Evolutionary conservation across 208 protist species (phyloP).

Genomic region (Leishmania martiniquensis): DNA sequence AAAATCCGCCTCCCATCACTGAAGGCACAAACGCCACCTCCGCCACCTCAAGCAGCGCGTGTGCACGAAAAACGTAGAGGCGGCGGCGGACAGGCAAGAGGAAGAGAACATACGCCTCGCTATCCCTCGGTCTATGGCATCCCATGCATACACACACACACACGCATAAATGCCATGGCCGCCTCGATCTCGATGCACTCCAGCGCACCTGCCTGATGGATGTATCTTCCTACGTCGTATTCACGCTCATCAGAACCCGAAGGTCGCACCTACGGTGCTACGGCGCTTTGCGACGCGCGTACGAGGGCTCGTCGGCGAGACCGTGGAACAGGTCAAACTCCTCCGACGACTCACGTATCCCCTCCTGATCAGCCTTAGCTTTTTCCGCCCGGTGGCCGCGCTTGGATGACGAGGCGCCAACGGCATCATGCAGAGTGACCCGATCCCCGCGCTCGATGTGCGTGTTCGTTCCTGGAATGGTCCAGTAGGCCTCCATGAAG

Average conservation of each 20-base stretch:
- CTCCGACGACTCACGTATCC: slow-evolving; percentile 69
- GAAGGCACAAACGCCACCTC: background rate
- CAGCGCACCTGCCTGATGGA: slow-evolving; percentile 2
- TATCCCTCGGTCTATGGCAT: background rate
- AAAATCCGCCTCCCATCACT: background rate
- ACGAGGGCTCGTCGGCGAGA: slow-evolving; percentile 75
- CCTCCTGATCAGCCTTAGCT: slow-evolving; percentile 80
- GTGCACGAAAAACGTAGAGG: background rate
- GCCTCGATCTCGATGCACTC: background rate
- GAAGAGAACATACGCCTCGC: background rate
- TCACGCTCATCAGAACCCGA: background rate
- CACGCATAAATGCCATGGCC: background rate
- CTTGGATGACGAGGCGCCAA: slow-evolving; percentile 10
- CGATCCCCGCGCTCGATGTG: slow-evolving; percentile 77
- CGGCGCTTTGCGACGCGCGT: slow-evolving; percentile 33
- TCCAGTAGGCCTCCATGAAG: slow-evolving; percentile 88
- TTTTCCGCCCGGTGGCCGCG: slow-evolving; percentile 20
- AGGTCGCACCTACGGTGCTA: slow-evolving; percentile 15
- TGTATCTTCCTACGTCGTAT: background rate
- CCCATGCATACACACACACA: background rate
- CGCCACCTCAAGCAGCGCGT: background rate
- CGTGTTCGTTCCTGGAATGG: slow-evolving; percentile 85
- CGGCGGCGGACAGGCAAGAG: background rate
- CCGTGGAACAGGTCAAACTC: slow-evolving; percentile 90
- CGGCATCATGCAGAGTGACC: slow-evolving; percentile 39